phyloP scores from a whole-genome alignment of 1,284 basidiomycete genomes.

The Marasmius tenuissimus region DNA sequence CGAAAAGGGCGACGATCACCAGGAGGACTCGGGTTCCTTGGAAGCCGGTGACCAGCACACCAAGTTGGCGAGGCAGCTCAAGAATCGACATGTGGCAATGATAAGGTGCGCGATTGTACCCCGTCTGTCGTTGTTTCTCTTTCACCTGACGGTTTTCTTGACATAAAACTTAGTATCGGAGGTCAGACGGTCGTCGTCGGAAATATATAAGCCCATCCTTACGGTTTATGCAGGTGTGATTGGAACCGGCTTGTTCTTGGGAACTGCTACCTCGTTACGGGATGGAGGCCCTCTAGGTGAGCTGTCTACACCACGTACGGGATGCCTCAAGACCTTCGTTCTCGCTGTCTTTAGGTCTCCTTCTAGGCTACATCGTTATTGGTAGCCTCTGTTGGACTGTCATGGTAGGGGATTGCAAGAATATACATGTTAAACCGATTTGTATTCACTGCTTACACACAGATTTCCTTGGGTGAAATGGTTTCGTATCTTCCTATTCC shows the following conservation, averaged over 20 bases:
- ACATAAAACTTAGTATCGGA: conserved; percentile 42
- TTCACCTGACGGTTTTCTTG: too few relatives aligned
- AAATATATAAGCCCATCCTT: too few relatives aligned
- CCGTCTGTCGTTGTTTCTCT: too few relatives aligned
- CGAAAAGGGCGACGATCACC: too few relatives aligned
- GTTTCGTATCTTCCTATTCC: conserved; percentile 67
- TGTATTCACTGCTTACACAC: conserved; percentile 22
- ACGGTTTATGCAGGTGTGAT: conserved; percentile 51
- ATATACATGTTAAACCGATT: conserved; percentile 25
- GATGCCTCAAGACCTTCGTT: background rate
- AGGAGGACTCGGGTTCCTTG: too few relatives aligned
- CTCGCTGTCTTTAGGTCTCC: conserved; percentile 42
- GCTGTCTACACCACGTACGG: background rate
- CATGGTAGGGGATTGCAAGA: conserved; percentile 26
- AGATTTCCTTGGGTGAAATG: conserved; percentile 60
- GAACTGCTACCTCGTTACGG: conserved; percentile 55
- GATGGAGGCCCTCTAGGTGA: conserved; percentile 57
- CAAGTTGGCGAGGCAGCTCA: conserved; percentile 45
- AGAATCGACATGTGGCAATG: conserved; percentile 71
- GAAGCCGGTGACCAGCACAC: background rate
- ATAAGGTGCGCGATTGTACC: conserved; percentile 46
- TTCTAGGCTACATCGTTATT: conserved; percentile 62
- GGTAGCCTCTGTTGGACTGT: conserved; percentile 47
- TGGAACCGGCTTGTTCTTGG: conserved; percentile 56
- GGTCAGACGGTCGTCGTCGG: conserved; percentile 22